Percentiles rank a stretch among this genome's conserved stretches.
Evolutionary conservation across 352 stramenopile genomes (phyloP).

Genomic region (Globisporangium uncinulatum): DNA sequence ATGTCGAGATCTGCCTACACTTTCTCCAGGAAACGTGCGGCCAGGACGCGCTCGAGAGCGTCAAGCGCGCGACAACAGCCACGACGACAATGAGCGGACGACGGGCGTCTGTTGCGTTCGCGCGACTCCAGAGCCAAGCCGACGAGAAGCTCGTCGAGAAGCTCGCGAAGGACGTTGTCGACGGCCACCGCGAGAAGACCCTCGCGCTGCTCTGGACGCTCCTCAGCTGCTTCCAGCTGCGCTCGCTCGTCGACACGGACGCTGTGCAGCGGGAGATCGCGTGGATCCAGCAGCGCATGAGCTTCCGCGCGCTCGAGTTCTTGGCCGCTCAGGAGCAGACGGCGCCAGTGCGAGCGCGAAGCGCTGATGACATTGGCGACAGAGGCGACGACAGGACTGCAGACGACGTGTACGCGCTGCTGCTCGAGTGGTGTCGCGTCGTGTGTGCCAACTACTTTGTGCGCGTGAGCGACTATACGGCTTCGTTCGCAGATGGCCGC

Average conservation of each 20-base stretch:
- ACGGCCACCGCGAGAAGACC: conserved; percentile 93
- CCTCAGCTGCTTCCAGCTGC: conserved; percentile 89
- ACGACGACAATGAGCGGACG: conserved; percentile 10
- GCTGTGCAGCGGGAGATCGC: conserved; percentile 77
- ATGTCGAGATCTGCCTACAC: conserved; percentile 90
- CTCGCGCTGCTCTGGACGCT: conserved; percentile 94
- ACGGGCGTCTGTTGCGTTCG: conserved; percentile 36
- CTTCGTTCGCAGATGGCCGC: conserved; percentile 91
- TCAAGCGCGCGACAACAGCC: conserved; percentile 26
- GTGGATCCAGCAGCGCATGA: conserved; percentile 63
- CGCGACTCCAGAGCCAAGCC: conserved; percentile 38
- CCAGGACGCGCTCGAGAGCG: conserved; percentile 40
- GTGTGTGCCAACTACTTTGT: conserved; percentile 91
- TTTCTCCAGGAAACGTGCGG: conserved; percentile 76
- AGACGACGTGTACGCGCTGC: conserved; percentile 56
- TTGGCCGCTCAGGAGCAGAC: conserved; percentile 38
- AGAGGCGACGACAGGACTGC: conserved; percentile 15
- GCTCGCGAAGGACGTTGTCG: conserved; percentile 93
- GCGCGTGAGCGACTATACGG: conserved; percentile 85
- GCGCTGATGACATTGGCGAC: background rate
- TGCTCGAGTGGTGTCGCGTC: conserved; percentile 90
- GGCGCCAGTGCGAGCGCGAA: conserved; percentile 21
- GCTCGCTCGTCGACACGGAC: conserved; percentile 73
- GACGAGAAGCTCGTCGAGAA: conserved; percentile 55
- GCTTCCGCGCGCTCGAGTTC: conserved; percentile 56